Percentiles rank a stretch among this genome's conserved stretches.
Conservation (phyloP, 495 filamentous ascomycete species). For the Annulohypoxylon moriforme region DNA sequence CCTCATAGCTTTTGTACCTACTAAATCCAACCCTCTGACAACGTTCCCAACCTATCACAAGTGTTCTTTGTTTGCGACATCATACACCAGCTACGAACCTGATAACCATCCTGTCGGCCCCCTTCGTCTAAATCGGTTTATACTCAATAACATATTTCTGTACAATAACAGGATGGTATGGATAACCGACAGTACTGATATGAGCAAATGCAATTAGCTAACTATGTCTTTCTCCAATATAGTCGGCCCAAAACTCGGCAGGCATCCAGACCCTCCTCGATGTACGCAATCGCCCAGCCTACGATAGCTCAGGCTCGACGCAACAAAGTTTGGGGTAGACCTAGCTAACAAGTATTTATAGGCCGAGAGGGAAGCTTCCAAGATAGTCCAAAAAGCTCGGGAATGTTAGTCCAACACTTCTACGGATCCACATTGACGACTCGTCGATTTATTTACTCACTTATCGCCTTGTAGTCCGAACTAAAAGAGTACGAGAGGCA, state of each 20-base stretch:
- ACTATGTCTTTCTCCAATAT: constrained; percentile 29
- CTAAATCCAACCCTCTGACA: neutral
- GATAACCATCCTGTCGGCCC: neutral
- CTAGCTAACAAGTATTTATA: constrained; percentile 53
- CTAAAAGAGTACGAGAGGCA: constrained; percentile 95
- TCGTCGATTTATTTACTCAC: neutral
- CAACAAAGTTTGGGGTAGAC: neutral
- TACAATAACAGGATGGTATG: constrained; percentile 58
- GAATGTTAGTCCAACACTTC: constrained; percentile 53
- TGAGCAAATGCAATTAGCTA: constrained; percentile 26
- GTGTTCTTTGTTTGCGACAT: constrained; percentile 7
- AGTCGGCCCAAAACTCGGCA: constrained; percentile 98
- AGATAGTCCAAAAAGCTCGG: constrained; percentile 89
- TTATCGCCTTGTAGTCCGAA: constrained; percentile 74
- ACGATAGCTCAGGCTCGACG: neutral
- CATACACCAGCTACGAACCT: constrained; percentile 1
- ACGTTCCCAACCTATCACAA: constrained; percentile 13
- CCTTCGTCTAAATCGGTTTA: neutral
- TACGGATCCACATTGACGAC: neutral
- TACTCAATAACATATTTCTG: constrained; percentile 7
- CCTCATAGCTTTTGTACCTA: neutral
- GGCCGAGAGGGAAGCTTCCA: constrained; percentile 98
- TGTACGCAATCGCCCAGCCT: constrained; percentile 67
- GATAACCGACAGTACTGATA: neutral
- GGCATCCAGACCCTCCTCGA: constrained; percentile 99